Conservation (phyloP, 176 grass and related monocot species). For the Microstegium vimineum region DNA sequence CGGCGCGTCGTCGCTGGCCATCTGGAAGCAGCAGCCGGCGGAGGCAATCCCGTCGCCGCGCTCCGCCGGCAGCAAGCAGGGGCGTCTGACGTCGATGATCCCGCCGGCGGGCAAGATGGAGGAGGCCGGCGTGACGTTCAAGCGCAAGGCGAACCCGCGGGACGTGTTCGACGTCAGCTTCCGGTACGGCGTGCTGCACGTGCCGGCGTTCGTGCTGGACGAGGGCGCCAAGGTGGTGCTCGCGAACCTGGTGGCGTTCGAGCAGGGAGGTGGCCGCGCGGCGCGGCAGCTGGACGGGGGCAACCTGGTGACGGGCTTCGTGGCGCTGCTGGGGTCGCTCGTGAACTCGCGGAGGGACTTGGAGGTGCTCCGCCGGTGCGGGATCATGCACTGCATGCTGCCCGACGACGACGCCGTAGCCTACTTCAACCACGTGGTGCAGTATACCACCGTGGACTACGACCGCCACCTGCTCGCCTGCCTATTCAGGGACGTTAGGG, state of each 20-base stretch:
- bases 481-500: slow-evolving; percentile 43
- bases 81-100: slow-evolving; percentile 35
- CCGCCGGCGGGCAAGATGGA: slow-evolving; percentile 41
- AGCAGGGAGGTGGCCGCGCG: slow-evolving; percentile 36
- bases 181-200: slow-evolving; percentile 37
- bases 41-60: slow-evolving; percentile 7
- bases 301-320: slow-evolving; percentile 38
- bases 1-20: slow-evolving; percentile 24
- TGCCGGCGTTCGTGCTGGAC: slow-evolving; percentile 46
- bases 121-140: slow-evolving; percentile 46
- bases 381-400: slow-evolving; percentile 57
- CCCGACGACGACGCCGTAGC: slow-evolving; percentile 46
- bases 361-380: slow-evolving; percentile 46
- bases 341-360: slow-evolving; percentile 39
- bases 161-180: slow-evolving; percentile 47
- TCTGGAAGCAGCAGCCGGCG: slow-evolving; percentile 54
- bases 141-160: slow-evolving; percentile 37
- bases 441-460: slow-evolving; percentile 56
- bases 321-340: slow-evolving; percentile 49
- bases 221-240: slow-evolving; percentile 44
- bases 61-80: slow-evolving; percentile 3
- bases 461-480: slow-evolving; percentile 37
- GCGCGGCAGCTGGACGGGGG: slow-evolving; percentile 29
- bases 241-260: slow-evolving; percentile 53
- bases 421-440: slow-evolving; percentile 51